Evolutionary conservation across 805 yeast species (phyloP).

Genomic region (Sugiyamaella valdiviana): DNA sequence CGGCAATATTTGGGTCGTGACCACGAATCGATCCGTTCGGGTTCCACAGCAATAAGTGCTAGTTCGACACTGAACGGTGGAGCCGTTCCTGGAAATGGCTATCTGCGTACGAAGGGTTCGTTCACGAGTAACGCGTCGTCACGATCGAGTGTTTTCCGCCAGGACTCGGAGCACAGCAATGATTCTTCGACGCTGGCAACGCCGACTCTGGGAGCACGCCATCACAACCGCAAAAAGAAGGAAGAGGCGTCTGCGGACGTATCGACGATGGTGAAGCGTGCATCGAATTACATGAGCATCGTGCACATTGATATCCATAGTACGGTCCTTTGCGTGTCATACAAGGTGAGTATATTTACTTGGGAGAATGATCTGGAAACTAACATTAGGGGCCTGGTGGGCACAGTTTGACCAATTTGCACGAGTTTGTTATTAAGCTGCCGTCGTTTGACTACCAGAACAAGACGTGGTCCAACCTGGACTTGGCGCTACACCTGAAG

Average conservation of each 20-base stretch:
- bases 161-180: not conserved
- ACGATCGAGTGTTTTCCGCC: not conserved
- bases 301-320: constrained; percentile 47
- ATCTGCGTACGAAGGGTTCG: constrained; percentile 3
- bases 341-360: constrained; percentile 36
- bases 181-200: not conserved
- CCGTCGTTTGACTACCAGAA: constrained; percentile 56
- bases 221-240: constrained; percentile 5
- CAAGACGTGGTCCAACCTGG: constrained; percentile 67
- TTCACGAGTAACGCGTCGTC: constrained; percentile 3
- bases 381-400: constrained; percentile 52
- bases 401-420: constrained; percentile 66
- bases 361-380: not conserved
- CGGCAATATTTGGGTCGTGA: constrained; percentile 13
- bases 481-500: constrained; percentile 55
- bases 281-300: constrained; percentile 66
- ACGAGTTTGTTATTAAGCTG: constrained; percentile 58
- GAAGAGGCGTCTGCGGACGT: constrained; percentile 33
- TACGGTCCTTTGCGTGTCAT: constrained; percentile 60
- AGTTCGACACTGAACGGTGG: constrained; percentile 5
- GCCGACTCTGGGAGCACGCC: constrained; percentile 3
- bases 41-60: constrained; percentile 12
- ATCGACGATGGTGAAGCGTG: constrained; percentile 65
- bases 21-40: constrained; percentile 15
- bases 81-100: not conserved